These are phyloP conservation scores for Lindgomyces ingoldianus DNA, from an alignment of 495 filamentous ascomycete genomes.

Conservation along the genomic window DNA sequence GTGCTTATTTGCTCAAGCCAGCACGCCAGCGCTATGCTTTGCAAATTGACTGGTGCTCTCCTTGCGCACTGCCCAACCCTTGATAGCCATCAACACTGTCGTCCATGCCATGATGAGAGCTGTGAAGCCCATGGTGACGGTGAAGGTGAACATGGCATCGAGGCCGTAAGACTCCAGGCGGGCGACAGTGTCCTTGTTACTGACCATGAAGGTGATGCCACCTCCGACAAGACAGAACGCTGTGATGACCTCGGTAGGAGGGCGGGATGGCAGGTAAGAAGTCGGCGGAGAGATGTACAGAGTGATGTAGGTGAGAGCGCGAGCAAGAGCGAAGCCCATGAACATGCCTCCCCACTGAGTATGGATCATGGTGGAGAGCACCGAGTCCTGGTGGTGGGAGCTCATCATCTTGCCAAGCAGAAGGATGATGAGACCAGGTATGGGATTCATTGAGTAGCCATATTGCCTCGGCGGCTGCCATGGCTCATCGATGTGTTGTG, in stretches of 20 bases:
- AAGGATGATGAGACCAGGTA: constrained; percentile 83
- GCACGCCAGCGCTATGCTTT: constrained; percentile 25
- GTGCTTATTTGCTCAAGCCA: constrained; percentile 20
- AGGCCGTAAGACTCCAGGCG: constrained; percentile 73
- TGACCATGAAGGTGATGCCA: constrained; percentile 91
- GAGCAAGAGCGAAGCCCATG: constrained; percentile 74
- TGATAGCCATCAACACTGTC: constrained; percentile 75
- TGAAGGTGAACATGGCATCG: constrained; percentile 93
- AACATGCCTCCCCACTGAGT: constrained; percentile 91
- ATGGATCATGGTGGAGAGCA: constrained; percentile 90
- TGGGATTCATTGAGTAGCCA: constrained; percentile 78
- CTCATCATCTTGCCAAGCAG: constrained; percentile 93
- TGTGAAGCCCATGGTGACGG: constrained; percentile 80
- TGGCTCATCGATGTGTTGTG: constrained; percentile 51
- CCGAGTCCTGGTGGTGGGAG: constrained; percentile 80
- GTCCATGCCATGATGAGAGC: constrained; percentile 86
- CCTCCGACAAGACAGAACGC: constrained; percentile 86
- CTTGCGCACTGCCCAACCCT: constrained; percentile 78
- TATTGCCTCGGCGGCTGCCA: constrained; percentile 67
- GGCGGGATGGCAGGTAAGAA: constrained; percentile 80
- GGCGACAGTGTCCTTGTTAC: constrained; percentile 70
- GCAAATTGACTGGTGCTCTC: constrained; percentile 45
- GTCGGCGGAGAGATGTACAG: constrained; percentile 80
- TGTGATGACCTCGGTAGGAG: constrained; percentile 84
- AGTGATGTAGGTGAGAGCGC: constrained; percentile 76